A percentile compares a stretch with the other conserved stretches of the same genome.
Conservation (phyloP, 2,329 filamentous ascomycete genomes). For the Pseudopyrenochaeta lycopersici region DNA sequence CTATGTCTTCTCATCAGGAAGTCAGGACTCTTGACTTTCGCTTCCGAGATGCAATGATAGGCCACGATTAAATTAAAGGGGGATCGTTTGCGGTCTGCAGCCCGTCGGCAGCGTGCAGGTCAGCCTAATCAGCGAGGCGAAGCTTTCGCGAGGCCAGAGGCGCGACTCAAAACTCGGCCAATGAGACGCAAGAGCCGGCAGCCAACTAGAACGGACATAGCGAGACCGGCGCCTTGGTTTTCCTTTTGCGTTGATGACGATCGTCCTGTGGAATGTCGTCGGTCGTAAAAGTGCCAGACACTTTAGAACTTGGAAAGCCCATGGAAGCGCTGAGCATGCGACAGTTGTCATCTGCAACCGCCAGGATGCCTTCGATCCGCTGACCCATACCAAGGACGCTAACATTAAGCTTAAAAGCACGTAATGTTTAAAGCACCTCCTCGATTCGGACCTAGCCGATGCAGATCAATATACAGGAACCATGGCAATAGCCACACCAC, state of each 20-base stretch:
- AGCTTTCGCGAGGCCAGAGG: slow-evolving; percentile 6
- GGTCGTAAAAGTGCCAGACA: background rate
- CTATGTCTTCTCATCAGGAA: background rate
- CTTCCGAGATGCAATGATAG: slow-evolving; percentile 16
- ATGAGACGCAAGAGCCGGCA: slow-evolving; percentile 8
- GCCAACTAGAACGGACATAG: slow-evolving; percentile 9
- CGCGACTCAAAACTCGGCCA: slow-evolving; percentile 17
- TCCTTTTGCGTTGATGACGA: slow-evolving; percentile 18
- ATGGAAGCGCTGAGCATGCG: slow-evolving; percentile 2
- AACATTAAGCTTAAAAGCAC: slow-evolving; percentile 48
- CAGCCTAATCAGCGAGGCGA: slow-evolving; percentile 16
- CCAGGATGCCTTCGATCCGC: slow-evolving; percentile 17
- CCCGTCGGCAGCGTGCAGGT: slow-evolving; percentile 10
- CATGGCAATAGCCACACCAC: slow-evolving; percentile 27
- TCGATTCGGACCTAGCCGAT: slow-evolving; percentile 32
- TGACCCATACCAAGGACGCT: slow-evolving; percentile 31
- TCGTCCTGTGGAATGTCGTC: slow-evolving; percentile 10
- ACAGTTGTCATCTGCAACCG: slow-evolving; percentile 15
- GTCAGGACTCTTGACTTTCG: slow-evolving; percentile 6
- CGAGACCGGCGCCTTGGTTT: slow-evolving; percentile 17
- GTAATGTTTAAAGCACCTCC: slow-evolving; percentile 40
- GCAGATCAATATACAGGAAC: slow-evolving; percentile 40
- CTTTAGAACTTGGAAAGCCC: background rate
- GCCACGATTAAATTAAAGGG: slow-evolving; percentile 22
- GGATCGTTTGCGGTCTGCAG: slow-evolving; percentile 9